Evolutionary conservation across 768 basidiomycete species (phyloP), one percentile per base, ranked within the genome.

Genomic region (Rhizopogon salebrosus): DNA sequence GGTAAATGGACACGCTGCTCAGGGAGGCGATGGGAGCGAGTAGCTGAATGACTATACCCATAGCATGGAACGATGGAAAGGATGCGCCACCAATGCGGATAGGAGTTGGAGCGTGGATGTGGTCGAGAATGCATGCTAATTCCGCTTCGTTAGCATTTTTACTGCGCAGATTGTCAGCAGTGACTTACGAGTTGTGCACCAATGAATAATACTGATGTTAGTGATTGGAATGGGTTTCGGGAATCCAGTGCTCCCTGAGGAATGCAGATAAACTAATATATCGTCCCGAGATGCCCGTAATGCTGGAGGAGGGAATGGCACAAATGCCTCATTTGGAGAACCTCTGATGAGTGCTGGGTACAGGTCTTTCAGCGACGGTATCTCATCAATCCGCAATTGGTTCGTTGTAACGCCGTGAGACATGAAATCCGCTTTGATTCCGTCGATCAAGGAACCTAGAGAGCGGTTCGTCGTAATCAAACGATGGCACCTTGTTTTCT

Each of bases 231-330:
- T 71, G 7, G 73, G 58, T 51, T 75, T 78, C 0, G 78, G 76
- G 41, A 75, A 67, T 2, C 77, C 75, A 0, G 78, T 76, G 46
- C 76, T 78, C 14, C 78, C 78, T 3, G 79, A 80, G 0, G 79
- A 80, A 54, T 80, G 76, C 0, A 77, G 59, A 46, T 75, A 79
- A 7, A 72, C 34, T 38, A 66, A 42, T 61, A 42, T 62, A 52
- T 26, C 70, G 41, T 48, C 58, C 20, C 43, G 55, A 55, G 16
- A 14, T 0, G 62, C 49, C 3, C 49, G 53, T 18, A 3, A 8
- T 1, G 40, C 41, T 8, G 43, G 40, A 38, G 57, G 50, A 3
- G 57, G 57, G 27, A 58, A 64, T 4, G 54, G 37, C 1, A 56
- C 39, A 29, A 60, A 57, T 2, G 11, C 26, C 29, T 55, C 54